phyloP scores from a whole-genome alignment of 345 rosid species.

The Moricandia moricandioides region DNA sequence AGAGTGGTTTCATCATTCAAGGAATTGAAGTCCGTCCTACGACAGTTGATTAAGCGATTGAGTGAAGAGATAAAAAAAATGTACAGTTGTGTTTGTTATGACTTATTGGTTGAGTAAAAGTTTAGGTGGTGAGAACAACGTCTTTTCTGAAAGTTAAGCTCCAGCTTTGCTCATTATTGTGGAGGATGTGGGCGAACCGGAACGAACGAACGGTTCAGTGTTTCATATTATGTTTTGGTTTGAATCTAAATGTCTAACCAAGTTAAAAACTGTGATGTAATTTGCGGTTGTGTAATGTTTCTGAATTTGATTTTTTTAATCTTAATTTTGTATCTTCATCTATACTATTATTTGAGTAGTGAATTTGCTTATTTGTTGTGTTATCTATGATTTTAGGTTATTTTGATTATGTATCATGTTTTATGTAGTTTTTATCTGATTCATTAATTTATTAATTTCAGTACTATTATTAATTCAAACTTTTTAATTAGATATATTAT shows the following conservation, averaged over 20 bases:
- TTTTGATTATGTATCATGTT: no score
- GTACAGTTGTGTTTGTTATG: not conserved
- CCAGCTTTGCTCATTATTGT: not conserved
- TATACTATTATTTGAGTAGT: no score
- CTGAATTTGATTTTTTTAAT: no score
- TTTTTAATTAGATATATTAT: no score
- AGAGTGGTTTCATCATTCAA: conserved; percentile 17
- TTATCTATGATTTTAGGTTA: no score
- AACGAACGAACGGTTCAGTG: not conserved
- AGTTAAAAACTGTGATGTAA: no score
- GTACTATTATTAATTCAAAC: no score
- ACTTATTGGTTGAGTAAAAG: not conserved
- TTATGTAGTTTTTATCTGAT: no score
- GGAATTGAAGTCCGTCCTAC: conserved; percentile 19
- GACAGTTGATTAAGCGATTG: not conserved
- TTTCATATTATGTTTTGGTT: not conserved
- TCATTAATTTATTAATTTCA: no score
- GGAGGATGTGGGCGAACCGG: not conserved
- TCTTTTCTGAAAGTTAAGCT: not conserved
- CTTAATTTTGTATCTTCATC: no score
- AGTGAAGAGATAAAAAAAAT: not conserved
- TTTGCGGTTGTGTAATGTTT: no score
- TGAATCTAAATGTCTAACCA: not conserved
- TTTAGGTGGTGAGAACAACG: not conserved
- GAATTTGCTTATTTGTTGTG: no score